These are phyloP conservation scores for Trametes pubescens DNA, from an alignment of 1,284 basidiomycete genomes.

Conservation along the genomic window DNA sequence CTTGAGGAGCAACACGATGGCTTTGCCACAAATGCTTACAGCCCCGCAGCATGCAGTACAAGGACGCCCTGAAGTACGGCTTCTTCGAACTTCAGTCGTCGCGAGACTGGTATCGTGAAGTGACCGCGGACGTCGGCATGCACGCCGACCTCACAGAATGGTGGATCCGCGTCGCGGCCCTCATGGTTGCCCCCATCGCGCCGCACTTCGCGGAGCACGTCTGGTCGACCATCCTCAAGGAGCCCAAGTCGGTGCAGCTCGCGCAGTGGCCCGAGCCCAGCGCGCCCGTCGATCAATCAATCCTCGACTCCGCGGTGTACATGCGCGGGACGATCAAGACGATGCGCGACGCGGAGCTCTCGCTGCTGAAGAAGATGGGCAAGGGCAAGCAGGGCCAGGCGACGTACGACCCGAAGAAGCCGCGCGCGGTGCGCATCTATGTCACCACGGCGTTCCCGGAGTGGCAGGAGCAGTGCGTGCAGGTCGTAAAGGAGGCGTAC, in stretches of 20 bases:
- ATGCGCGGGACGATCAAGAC: slow-evolving; percentile 88
- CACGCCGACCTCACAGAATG: slow-evolving; percentile 80
- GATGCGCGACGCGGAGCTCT: slow-evolving; percentile 90
- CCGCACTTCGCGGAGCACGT: slow-evolving; percentile 97
- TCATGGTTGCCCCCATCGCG: slow-evolving; percentile 89
- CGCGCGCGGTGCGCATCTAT: slow-evolving; percentile 89
- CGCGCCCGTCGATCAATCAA: slow-evolving; percentile 61
- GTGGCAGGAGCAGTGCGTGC: slow-evolving; percentile 92
- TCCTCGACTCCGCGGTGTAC: slow-evolving; percentile 83
- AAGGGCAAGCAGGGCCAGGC: slow-evolving; percentile 66
- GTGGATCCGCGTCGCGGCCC: slow-evolving; percentile 86
- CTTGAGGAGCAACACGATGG: neutral
- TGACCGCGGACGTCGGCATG: slow-evolving; percentile 91
- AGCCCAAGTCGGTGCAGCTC: slow-evolving; percentile 80
- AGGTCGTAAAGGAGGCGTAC: slow-evolving; percentile 78
- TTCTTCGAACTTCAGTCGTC: slow-evolving; percentile 96
- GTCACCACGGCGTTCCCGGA: slow-evolving; percentile 92
- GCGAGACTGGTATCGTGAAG: slow-evolving; percentile 97
- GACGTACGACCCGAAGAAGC: slow-evolving; percentile 82
- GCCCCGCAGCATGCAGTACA: slow-evolving; percentile 85
- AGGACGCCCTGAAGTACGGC: slow-evolving; percentile 94
- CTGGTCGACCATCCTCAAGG: slow-evolving; percentile 81
- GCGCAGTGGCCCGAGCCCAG: slow-evolving; percentile 82
- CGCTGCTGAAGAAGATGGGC: slow-evolving; percentile 78
- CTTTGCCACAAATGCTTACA: neutral